A percentile compares a stretch with the other conserved stretches of the same genome.
Evolutionary conservation across 2,329 filamentous ascomycete species (phyloP).

Genomic region (Alternaria sp.): DNA sequence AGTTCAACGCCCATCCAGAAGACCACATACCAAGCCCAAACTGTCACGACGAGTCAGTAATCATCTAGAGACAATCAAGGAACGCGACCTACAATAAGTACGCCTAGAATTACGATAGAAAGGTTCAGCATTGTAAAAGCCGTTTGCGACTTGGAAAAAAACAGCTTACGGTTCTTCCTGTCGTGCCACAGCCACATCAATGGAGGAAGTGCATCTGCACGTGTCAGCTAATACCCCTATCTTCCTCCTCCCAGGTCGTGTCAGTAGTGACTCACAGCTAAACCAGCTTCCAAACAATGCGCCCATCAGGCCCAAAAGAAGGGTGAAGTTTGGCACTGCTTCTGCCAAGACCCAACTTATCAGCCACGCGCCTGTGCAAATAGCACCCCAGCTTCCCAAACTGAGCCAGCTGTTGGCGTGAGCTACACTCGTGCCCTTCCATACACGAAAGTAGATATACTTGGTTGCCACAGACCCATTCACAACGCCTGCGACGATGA

Average conservation of each 20-base stretch:
- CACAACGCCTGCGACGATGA: conserved; percentile 75
- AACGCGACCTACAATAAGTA: conserved; percentile 35
- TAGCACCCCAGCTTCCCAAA: conserved; percentile 64
- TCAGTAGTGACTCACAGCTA: conserved; percentile 55
- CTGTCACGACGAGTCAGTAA: conserved; percentile 18
- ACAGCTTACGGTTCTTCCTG: conserved; percentile 47
- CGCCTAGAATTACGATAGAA: conserved; percentile 51
- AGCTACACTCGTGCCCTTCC: conserved; percentile 63
- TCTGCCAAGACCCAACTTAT: conserved; percentile 74
- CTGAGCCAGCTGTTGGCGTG: conserved; percentile 36
- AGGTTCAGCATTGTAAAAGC: conserved; percentile 57
- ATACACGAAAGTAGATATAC: conserved; percentile 71
- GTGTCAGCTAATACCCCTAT: conserved; percentile 1
- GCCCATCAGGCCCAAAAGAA: conserved; percentile 69
- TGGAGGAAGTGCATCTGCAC: conserved; percentile 52
- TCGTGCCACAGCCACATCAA: conserved; percentile 61
- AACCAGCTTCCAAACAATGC: conserved; percentile 74
- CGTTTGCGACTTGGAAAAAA: conserved; percentile 54
- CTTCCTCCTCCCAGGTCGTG: neutral
- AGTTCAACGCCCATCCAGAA: conserved; percentile 33
- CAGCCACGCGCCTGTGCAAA: conserved; percentile 66
- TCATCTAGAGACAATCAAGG: neutral
- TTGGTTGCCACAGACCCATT: conserved; percentile 73
- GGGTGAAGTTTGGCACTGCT: conserved; percentile 74
- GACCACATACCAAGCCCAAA: conserved; percentile 43